A percentile compares a stretch with the other conserved stretches of the same genome.
Conservation (phyloP, 1,139 yeast species). For the Candida tetrigidarum region DNA sequence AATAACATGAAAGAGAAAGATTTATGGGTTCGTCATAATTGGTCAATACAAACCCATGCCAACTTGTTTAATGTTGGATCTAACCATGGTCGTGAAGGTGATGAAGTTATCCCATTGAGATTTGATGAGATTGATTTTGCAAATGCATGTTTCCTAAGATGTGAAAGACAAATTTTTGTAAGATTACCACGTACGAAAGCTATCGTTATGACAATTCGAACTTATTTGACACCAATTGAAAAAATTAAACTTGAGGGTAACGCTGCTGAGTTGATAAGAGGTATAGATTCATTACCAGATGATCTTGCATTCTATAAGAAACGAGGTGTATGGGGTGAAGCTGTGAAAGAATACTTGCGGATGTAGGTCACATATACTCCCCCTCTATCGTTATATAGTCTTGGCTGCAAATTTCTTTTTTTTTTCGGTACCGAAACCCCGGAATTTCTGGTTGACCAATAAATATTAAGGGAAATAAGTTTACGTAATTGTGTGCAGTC, state of each 20-base stretch:
- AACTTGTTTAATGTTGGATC: conserved; percentile 29
- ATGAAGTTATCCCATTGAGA: conserved; percentile 24
- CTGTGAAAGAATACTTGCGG: conserved; percentile 52
- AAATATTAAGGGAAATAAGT: background rate
- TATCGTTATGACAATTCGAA: conserved; percentile 43
- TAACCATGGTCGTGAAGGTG: conserved; percentile 41
- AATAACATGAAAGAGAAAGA: conserved; percentile 38
- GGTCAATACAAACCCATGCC: conserved; percentile 46
- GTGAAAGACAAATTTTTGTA: conserved; percentile 45
- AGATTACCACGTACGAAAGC: conserved; percentile 45
- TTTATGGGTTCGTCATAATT: conserved; percentile 45
- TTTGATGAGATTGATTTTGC: conserved; percentile 41
- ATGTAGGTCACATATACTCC: background rate
- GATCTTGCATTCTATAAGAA: conserved; percentile 63
- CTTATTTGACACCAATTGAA: conserved; percentile 43
- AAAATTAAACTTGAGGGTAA: conserved; percentile 41
- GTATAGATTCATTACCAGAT: conserved; percentile 63
- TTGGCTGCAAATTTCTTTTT: no score
- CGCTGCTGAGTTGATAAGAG: conserved; percentile 52
- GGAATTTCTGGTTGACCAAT: background rate
- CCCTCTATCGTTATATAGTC: no score
- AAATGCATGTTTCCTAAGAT: conserved; percentile 39
- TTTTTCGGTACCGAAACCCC: conserved; percentile 7
- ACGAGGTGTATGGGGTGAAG: conserved; percentile 66
- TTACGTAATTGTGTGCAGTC: conserved; percentile 7